Base-by-base conservation (phyloP, 169 alveolate species). In the Cystoisospora suis region DNA sequence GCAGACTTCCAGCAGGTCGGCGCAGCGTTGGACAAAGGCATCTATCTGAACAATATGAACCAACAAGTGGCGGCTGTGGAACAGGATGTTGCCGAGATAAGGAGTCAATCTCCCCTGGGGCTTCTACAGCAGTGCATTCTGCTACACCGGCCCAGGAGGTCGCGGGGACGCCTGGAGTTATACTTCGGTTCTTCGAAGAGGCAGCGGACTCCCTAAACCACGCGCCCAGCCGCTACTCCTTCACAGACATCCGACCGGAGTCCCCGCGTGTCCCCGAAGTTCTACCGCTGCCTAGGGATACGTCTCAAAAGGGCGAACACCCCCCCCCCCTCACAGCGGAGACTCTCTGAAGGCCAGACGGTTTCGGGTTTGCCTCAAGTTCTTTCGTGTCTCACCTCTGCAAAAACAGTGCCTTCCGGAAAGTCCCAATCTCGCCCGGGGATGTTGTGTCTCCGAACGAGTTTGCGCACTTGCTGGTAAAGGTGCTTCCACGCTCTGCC, bases 11-110 rank as follows among this genome's bases (percentile, higher is more conserved):
- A 95, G 96, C 38, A 97, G 96, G 77, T 98, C 99, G 86, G 96
- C 93, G 92, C 99, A 98, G 75, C 99, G 95, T 92, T 97, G 97
- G 77, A 97, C 98, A 91, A 97, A 98, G n/a, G 99, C 99, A 88
- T 98, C 99, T 86, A 97, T 65, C 93, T 94, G 90, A 61, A 47
- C 36, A 42, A n/a, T 36, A 65, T 17, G 61, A 6, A 3, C 40
- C 27, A 34, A 38, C 6, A 12, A 75, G 85, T 17, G 23, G 23
- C 65, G 65, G 65, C 15, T 23, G 23, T 17, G 23, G 15, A 23
- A 15, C 65, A 23, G 65, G 65, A 53, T 17, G 23, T 23, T 53
- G 65, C 15, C 15, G 23, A 53, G 65, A 23, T 17, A 53, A 23
- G 23, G 15, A 17, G 58, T n/a, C n/a, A n/a, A n/a, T n/a, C n/a